Base-by-base conservation (phyloP, 192 early-diverging fungal species). In the Rhizophlyctis rosea region DNA sequence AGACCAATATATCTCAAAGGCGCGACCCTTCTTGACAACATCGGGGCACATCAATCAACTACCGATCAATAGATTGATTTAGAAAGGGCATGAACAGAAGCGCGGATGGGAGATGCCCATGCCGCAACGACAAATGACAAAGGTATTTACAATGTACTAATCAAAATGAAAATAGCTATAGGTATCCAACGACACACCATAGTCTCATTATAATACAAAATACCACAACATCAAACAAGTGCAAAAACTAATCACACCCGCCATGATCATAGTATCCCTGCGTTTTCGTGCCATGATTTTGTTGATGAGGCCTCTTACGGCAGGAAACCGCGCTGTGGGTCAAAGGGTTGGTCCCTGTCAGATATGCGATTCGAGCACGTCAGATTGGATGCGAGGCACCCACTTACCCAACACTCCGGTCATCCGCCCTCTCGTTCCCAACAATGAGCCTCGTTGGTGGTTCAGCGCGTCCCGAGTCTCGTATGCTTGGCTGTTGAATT, bases 231-330 rank as follows among this genome's bases (percentile, higher is more conserved):
- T 34, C 1, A 78, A 50, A 50, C 55, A 71, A 4, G 48, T 56
- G 59, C 76, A 78, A 0, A 65, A 54, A 51, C 72, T 68, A 30
- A 91, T 81, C 27, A 91, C 87, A 14, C 76, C 75, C 11, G 84
- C 84, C 68, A 92, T 73, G 44, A 92, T 89, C 44, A 90, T 63
- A 39, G 84, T 81, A 65, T 92, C 89, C 28, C 89, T 69, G 59
- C 73, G 77, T 69, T 85, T 83, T 21, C 86, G 67, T 25, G 76
- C 81, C 36, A 84, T 77, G 65, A 92, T 92, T 64, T 75, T 83
- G 29, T 74, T 67, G 14, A 92, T 84, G 55, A 92, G 65, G 56
- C 78, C 86, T 53, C 87, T 90, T 51, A 92, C 75, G 18, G 79
- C 72, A 3, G 90, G 90, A n/a, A 92, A 79, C 50, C 77, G 76